Base-by-base conservation (phyloP, 805 yeast species). In the Yamadazyma insecticola region DNA sequence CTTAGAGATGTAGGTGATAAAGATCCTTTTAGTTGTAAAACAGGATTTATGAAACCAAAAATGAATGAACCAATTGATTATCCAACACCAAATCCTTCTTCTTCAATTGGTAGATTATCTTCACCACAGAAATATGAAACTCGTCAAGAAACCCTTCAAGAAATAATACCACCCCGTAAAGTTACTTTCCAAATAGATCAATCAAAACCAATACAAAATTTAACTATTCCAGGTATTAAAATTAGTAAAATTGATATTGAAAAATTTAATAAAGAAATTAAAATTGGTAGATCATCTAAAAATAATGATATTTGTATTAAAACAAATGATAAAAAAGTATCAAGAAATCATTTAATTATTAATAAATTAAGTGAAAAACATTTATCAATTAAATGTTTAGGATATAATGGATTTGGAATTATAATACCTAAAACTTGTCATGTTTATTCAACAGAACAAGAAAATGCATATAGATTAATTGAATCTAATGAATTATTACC, bases 351-450 rank as follows among this genome's bases (percentile, higher is more conserved):
- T 54, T 67, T 80, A 30, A 55, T 60, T 11, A 48, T 82, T 2
- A 59, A 68, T 16, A 30, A 21, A 13, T 78, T 72, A 49, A 44
- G 61, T 1, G 49, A 47, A 3, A 51, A 53, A 8, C 60, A 71
- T 20, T 53, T 86, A 26, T 62, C 58, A 11, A 52, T 90, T 30
- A 72, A 72, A 26, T 90, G 97, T 55, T 54, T 76, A 33, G 97
- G 97, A 3, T 73, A 78, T 58, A 90, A 90, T 53, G 96, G 97
- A 8, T 60, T 84, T 30, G 69, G 73, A 7, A 72, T 88, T 13
- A 65, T 72, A 4, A 71, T 86, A 24, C 92, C 95, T 0, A 57
- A 53, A 32, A 46, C 58, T 12, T 65, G 70, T 32, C 44, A 47
- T 11, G 63, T 65, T 12, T 45, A 39, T 31, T 47, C 50, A 4